Base-by-base conservation (phyloP, 176 grass and related monocot species). In the Eremochloa ophiuroides region DNA sequence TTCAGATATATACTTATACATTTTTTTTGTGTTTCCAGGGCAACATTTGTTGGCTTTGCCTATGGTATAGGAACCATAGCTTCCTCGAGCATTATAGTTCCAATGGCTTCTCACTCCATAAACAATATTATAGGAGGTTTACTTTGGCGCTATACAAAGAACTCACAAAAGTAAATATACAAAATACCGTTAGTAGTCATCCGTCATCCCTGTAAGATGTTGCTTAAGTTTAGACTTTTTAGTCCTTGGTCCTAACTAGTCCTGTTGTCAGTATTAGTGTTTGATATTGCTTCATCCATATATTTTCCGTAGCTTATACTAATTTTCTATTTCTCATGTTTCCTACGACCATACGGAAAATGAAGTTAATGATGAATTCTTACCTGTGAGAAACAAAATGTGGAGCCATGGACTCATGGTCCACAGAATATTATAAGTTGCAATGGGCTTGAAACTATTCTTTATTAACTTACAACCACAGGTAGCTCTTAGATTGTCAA, bases 61-160 rank as follows among this genome's bases (percentile, higher is more conserved):
- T 97, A 97, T 86, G 94, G 94, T 64, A 71, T 91, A 25, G 88
- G 92, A 71, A 89, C 94, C 51, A 69, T 97, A 82, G 80, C 77
- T 79, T 94, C 92, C 40, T 92, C 94, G 31, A 94, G 92, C 42
- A 60, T 92, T 74, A 56, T 97, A 11, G 87, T 97, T 72, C 87
- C 94, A 71, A 94, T 97, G 80, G 92, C 40, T 29, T 94, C 94
- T 51, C 94, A 97, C 74, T 92, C 94, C 67, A 66, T 97, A 73
- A 97, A 97, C 70, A 97, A 97, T 86, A 89, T 97, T 61, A 84
- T 94, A 3, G 94, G 92, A 76, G 92, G 87, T 41, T 58, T 97
- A 53, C 61, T 91, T 38, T 97, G 94, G 94, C 87, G 74, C 73
- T 37, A 85, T 65, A 85, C 50, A 6, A 39, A 79, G 48, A 79